Evolutionary conservation across 345 rosid genomes (phyloP), one percentile per base, ranked within the genome.

Genomic region (Citrus reticulata): DNA sequence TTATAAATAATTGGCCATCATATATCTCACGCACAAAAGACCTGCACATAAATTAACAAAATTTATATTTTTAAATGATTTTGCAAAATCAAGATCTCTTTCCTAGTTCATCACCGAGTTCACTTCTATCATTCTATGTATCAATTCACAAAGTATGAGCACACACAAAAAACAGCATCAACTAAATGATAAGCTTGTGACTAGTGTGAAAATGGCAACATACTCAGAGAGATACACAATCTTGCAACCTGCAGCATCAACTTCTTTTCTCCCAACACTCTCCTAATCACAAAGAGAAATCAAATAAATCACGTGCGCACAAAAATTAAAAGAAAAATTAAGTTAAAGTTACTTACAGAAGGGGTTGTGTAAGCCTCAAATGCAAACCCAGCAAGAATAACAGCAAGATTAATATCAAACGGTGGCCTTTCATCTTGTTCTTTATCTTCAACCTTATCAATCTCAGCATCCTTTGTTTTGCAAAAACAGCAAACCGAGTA

Each of bases 311-410:
- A 34, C 63, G 29, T 25, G 8, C 75, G 69, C 22, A 14, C 34
- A 22, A 42, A 17, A 37, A 19, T 77, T 60, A 27, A 35, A 55
- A 46, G 76, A 73, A 27, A 39, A 3, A 2, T 9, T 9, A 59
- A 22, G 24, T 20, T 60, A 14, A 16, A 51, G 63, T 9, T 19
- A 63, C 42, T 80, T 84, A 93, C 98, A 25, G 97, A 90, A 19
- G 95, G 92, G 20, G 78, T 88, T n/a, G 91, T 88, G 77, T 93
- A 92, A 3, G 97, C 88, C 83, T 93, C 99, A 79, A 93, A 96
- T n/a, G 98, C 94, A 74, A 96, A 96, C 73, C 99, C 98, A 54
- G 98, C 98, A 39, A 96, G 97, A 75, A 95, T 84, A 62, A 95
- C 98, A 7, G 98, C 98, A 59, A 93, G 94, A 84, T 93, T 96